Evolutionary conservation across 2,329 filamentous ascomycete species (phyloP).

Genomic region (Dendrostoma leiphaemia): DNA sequence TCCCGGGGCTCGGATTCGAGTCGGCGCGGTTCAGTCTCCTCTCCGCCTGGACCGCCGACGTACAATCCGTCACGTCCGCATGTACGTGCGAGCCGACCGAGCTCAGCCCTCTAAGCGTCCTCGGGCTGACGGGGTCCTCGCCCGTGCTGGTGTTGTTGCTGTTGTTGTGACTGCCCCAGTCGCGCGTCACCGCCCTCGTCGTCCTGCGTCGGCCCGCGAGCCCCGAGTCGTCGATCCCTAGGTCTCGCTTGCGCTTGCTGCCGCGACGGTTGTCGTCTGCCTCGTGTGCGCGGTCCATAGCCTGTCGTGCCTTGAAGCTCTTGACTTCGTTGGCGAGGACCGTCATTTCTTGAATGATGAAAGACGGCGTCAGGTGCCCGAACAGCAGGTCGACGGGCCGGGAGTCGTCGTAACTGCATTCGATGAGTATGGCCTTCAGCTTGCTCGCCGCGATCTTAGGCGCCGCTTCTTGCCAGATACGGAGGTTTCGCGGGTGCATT

Average conservation of each 20-base stretch:
- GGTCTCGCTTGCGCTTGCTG: constrained; percentile 63
- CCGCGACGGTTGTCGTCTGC: constrained; percentile 7
- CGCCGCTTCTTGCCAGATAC: constrained; percentile 85
- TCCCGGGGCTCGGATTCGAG: constrained; percentile 12
- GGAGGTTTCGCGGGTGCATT: constrained; percentile 73
- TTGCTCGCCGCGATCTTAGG: constrained; percentile 73
- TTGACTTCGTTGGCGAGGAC: constrained; percentile 69
- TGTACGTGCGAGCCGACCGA: background rate
- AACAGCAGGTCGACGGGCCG: constrained; percentile 77
- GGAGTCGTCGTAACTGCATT: constrained; percentile 88
- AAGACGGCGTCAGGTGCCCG: constrained; percentile 83
- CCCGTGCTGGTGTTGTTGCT: constrained; percentile 10
- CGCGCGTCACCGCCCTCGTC: constrained; percentile 24
- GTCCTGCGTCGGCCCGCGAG: constrained; percentile 20
- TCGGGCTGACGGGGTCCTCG: constrained; percentile 53
- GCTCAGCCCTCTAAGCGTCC: constrained; percentile 35
- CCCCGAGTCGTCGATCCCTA: constrained; percentile 32
- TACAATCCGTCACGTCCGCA: too few relatives aligned
- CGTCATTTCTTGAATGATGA: constrained; percentile 75
- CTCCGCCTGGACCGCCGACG: too few relatives aligned
- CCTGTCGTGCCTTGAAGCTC: constrained; percentile 41
- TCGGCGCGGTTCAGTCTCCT: too few relatives aligned
- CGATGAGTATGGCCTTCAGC: constrained; percentile 84
- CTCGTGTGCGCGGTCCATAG: constrained; percentile 12
- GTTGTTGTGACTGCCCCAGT: constrained; percentile 20